Evolutionary conservation across 2,329 filamentous ascomycete species (phyloP), one percentile per base, ranked within the genome.

Genomic region (Penicillium freii): DNA sequence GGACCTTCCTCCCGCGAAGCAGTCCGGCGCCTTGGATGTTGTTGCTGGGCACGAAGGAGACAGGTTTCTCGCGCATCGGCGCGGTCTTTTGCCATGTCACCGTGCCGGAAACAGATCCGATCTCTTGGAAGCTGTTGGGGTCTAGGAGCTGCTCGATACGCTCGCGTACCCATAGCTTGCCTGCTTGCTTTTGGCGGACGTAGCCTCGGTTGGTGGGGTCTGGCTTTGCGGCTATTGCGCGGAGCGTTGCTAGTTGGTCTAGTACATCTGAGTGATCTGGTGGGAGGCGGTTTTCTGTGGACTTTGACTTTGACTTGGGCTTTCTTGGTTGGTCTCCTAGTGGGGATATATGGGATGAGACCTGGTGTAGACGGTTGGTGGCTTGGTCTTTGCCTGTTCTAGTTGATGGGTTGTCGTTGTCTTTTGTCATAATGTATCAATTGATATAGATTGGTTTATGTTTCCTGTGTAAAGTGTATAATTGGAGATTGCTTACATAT

Each of bases 91-190:
- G 80, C 84, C 85, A 88, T 45, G 73, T 77, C 10, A 86, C 84
- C 0, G 80, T 82, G 5, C 85, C 85, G 2, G 82, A 82, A 0
- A 85, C 77, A 43, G 81, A 84, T 0, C 85, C 85, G 7, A 87
- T 79, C 69, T 87, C 85, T 19, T 77, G 75, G 61, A 87, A 86
- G 25, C 76, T 81, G 2, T 76, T 80, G 2, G 73, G 63, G 56
- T 87, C 84, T 11, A 87, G 75, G n/a, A 88, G 74, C 33, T 80
- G 74, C 5, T 82, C 77, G 19, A 87, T 81, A 3, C 85, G 77
- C 64, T 87, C 84, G 23, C 84, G 80, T 0, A 87, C 84, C 84
- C 84, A 87, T 19, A 87, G 77, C 69, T 88, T 88, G 1, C 85
- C 85, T 3, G 83, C 80, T 70, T 84, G 77, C 62, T 85, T 86